A percentile compares a stretch with the other conserved stretches of the same genome.
Conservation (phyloP, 768 basidiomycete species). For the Boletus rubroflammeus region DNA sequence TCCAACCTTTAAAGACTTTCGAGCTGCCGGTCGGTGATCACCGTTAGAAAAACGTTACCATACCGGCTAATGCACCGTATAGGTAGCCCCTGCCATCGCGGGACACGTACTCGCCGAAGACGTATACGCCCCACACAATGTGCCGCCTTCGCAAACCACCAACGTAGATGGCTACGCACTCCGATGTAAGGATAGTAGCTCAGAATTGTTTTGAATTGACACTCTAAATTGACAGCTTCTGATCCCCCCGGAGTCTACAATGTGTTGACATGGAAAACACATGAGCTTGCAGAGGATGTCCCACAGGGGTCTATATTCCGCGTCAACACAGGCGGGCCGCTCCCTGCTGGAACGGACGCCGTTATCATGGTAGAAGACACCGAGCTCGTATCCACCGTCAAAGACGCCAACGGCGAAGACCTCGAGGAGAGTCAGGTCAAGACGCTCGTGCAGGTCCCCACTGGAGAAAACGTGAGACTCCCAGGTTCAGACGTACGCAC, state of each 20-base stretch:
- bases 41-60: background rate
- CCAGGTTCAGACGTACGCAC: slow-evolving; percentile 70
- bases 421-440: slow-evolving; percentile 71
- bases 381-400: slow-evolving; percentile 54
- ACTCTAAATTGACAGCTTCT: slow-evolving; percentile 41
- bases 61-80: background rate
- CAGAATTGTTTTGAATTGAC: slow-evolving; percentile 2
- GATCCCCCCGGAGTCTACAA: slow-evolving; percentile 63
- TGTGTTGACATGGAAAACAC: slow-evolving; percentile 57
- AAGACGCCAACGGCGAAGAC: slow-evolving; percentile 36
- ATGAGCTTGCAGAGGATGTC: slow-evolving; percentile 28
- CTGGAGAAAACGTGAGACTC: slow-evolving; percentile 67
- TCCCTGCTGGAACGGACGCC: slow-evolving; percentile 71
- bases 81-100: slow-evolving; percentile 60
- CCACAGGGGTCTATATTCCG: slow-evolving; percentile 51
- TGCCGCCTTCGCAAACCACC: slow-evolving; percentile 65
- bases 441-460: slow-evolving; percentile 56
- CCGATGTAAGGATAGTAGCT: slow-evolving; percentile 45
- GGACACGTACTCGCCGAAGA: slow-evolving; percentile 77
- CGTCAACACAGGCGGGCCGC: slow-evolving; percentile 82
- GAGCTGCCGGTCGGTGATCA: slow-evolving; percentile 41
- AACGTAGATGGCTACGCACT: slow-evolving; percentile 90
- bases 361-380: slow-evolving; percentile 96
- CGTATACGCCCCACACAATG: slow-evolving; percentile 58
- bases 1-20: slow-evolving; percentile 39